These are phyloP conservation scores for Linnemannia zychae DNA, from an alignment of 192 early-diverging fungal genomes.

Conservation along the genomic window DNA sequence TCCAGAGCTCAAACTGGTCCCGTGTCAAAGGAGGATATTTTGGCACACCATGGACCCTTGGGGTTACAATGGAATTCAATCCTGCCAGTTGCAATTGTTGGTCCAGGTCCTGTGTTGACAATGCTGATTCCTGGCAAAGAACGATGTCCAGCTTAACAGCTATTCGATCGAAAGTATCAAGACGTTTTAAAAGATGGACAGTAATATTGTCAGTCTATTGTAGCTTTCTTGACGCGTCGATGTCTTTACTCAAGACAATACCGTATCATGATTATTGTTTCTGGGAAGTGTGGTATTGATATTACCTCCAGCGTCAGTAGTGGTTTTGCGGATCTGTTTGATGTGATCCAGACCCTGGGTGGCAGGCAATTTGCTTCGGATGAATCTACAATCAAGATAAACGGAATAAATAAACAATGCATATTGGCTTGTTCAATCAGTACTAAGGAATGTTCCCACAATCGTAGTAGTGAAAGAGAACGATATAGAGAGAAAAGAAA, in stretches of 20 bases:
- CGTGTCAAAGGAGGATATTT: constrained; percentile 73
- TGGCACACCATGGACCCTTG: constrained; percentile 64
- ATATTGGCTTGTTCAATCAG: neutral
- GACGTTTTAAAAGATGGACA: neutral
- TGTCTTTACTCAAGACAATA: neutral
- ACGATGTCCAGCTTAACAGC: constrained; percentile 49
- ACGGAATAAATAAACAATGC: constrained; percentile 1
- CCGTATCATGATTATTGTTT: neutral
- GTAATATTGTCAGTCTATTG: neutral
- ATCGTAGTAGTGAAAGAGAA: too few relatives aligned
- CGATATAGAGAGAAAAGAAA: too few relatives aligned
- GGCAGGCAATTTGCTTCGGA: constrained; percentile 57
- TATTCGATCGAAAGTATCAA: neutral
- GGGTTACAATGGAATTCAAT: constrained; percentile 38
- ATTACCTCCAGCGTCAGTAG: constrained; percentile 19
- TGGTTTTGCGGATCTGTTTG: constrained; percentile 59
- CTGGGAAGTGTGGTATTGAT: neutral
- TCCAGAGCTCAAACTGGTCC: constrained; percentile 85
- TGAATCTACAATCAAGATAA: constrained; percentile 56
- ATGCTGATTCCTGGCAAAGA: constrained; percentile 46
- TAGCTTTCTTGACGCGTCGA: neutral
- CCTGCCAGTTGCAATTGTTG: constrained; percentile 34
- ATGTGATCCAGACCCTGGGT: constrained; percentile 58
- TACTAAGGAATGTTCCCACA: neutral
- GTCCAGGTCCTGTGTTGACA: constrained; percentile 37